Evolutionary conservation across 2,329 filamentous ascomycete genomes (phyloP).

Genomic region (Xylariomycetidae sp.): DNA sequence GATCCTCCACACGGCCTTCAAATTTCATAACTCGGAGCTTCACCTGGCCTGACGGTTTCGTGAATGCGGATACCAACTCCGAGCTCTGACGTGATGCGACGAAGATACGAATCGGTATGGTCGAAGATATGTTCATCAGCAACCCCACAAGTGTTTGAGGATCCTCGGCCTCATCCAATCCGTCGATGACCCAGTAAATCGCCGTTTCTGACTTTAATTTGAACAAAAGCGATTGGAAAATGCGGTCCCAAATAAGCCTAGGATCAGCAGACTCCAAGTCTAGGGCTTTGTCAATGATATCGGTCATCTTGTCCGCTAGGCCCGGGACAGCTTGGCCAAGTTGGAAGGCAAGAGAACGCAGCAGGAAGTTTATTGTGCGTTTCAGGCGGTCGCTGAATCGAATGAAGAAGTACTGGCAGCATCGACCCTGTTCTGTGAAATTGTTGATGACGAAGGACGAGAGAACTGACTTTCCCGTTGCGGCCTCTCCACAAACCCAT

Average conservation of each 20-base stretch:
- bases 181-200: conserved; percentile 36
- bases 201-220: conserved; percentile 13
- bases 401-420: conserved; percentile 16
- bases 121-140: conserved; percentile 18
- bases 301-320: conserved; percentile 16
- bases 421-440: conserved; percentile 5
- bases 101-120: conserved; percentile 23
- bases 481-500: conserved; percentile 10
- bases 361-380: conserved; percentile 13
- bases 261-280: conserved; percentile 21
- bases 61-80: conserved; percentile 14
- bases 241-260: conserved; percentile 24
- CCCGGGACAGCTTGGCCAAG: conserved; percentile 16
- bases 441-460: conserved; percentile 15
- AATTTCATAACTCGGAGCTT: conserved; percentile 3
- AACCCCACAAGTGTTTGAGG: conserved; percentile 23
- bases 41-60: conserved; percentile 6
- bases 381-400: conserved; percentile 10
- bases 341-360: conserved; percentile 29
- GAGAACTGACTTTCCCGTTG: conserved; percentile 15
- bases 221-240: conserved; percentile 28
- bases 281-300: conserved; percentile 16
- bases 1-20: conserved; percentile 13
- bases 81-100: conserved; percentile 24
- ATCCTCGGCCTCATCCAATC: conserved; percentile 30